phyloP scores from a whole-genome alignment of 2,329 filamentous ascomycete species.

The Colletotrichum filicis region DNA sequence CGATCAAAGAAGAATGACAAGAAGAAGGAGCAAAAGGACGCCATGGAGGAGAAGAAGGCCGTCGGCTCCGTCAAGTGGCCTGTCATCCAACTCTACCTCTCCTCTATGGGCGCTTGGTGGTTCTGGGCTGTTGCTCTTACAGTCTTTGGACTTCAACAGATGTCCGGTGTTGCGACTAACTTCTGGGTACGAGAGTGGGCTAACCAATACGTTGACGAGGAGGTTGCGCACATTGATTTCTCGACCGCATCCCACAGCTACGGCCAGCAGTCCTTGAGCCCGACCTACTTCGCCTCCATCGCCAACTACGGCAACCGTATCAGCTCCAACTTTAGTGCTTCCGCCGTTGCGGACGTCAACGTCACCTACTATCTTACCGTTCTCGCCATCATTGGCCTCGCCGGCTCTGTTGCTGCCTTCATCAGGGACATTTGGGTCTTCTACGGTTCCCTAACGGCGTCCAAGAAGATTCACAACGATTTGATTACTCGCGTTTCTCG shows the following conservation, averaged over 20 bases:
- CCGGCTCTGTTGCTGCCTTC: constrained; percentile 84
- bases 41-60: constrained; percentile 81
- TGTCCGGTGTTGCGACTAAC: constrained; percentile 88
- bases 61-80: constrained; percentile 88
- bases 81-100: constrained; percentile 87
- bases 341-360: constrained; percentile 70
- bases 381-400: constrained; percentile 82
- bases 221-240: constrained; percentile 47
- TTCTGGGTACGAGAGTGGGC: constrained; percentile 97
- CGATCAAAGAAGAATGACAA: constrained; percentile 59
- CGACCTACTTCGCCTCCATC: constrained; percentile 53
- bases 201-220: constrained; percentile 79
- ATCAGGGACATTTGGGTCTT: constrained; percentile 90
- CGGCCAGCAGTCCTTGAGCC: constrained; percentile 46
- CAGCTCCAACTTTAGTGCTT: constrained; percentile 43
- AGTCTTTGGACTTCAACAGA: constrained; percentile 84
- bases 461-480: constrained; percentile 82
- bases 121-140: constrained; percentile 85
- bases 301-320: constrained; percentile 48
- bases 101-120: constrained; percentile 95
- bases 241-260: constrained; percentile 49
- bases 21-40: constrained; percentile 60
- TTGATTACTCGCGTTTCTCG: constrained; percentile 84
- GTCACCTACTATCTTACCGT: constrained; percentile 85
- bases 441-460: constrained; percentile 89